These are phyloP conservation scores for Zelopaecilomyces penicillatus DNA, from an alignment of 2,329 filamentous ascomycete species.

Conservation along the genomic window DNA sequence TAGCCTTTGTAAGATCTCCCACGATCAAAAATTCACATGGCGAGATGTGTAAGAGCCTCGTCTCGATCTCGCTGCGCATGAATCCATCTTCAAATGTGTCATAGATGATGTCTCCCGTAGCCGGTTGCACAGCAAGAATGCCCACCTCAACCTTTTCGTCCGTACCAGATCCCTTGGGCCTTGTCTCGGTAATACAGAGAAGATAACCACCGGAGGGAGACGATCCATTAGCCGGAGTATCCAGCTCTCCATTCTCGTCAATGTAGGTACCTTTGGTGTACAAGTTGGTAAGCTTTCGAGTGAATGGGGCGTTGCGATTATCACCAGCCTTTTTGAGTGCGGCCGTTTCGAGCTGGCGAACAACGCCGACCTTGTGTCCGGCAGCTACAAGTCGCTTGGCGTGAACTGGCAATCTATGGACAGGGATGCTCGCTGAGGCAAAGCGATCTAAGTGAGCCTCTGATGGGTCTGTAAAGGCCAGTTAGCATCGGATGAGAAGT, in stretches of 20 bases:
- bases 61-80: constrained; percentile 95
- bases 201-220: constrained; percentile 68
- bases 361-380: constrained; percentile 92
- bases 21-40: constrained; percentile 94
- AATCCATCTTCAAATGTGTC: constrained; percentile 96
- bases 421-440: constrained; percentile 90
- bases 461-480: constrained; percentile 52
- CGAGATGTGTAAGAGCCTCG: constrained; percentile 86
- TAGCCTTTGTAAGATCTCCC: constrained; percentile 80
- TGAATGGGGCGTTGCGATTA: constrained; percentile 87
- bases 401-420: constrained; percentile 84
- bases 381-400: constrained; percentile 87
- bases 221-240: constrained; percentile 37
- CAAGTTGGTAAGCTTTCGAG: constrained; percentile 86
- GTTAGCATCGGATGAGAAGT: background rate
- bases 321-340: constrained; percentile 92
- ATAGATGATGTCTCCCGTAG: constrained; percentile 91
- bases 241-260: constrained; percentile 80
- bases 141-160: constrained; percentile 93
- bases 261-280: constrained; percentile 98
- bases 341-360: constrained; percentile 89
- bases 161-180: constrained; percentile 67
- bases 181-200: constrained; percentile 84
- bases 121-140: constrained; percentile 87
- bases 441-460: constrained; percentile 90